Evolutionary conservation across 1,139 yeast species (phyloP).

Genomic region (Zygosaccharomyces sapae): DNA sequence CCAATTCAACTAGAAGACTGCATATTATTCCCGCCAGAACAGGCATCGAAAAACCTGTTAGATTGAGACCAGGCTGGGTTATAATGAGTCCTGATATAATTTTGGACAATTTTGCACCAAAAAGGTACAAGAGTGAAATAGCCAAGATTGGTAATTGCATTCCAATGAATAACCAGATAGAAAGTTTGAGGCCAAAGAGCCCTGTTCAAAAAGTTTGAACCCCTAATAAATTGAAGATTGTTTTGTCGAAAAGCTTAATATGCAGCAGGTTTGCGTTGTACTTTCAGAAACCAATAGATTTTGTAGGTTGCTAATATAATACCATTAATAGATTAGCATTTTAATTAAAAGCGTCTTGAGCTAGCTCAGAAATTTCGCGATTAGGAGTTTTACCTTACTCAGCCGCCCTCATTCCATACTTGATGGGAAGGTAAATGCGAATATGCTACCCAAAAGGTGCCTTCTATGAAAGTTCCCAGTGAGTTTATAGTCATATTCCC

Average conservation of each 20-base stretch:
- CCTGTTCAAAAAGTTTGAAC: conserved; percentile 43
- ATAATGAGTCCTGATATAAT: conserved; percentile 79
- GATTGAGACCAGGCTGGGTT: conserved; percentile 86
- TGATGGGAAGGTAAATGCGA: no score
- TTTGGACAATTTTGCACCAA: conserved; percentile 61
- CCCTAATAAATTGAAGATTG: not conserved
- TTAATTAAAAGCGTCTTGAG: not conserved
- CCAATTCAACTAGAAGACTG: conserved; percentile 72
- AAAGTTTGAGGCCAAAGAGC: conserved; percentile 76
- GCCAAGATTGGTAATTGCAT: conserved; percentile 46
- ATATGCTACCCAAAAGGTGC: no score
- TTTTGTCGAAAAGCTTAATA: not conserved
- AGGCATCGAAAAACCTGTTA: conserved; percentile 60
- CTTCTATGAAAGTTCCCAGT: no score
- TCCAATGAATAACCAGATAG: conserved; percentile 70
- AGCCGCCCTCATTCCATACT: no score
- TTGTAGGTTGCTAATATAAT: conserved; percentile 1
- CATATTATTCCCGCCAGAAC: conserved; percentile 76
- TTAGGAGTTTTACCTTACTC: no score
- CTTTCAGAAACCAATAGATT: not conserved
- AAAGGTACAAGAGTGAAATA: conserved; percentile 43
- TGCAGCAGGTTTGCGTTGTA: conserved; percentile 4
- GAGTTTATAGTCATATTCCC: no score
- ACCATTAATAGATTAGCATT: not conserved
- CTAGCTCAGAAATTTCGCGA: no score